A percentile compares a stretch with the other conserved stretches of the same genome.
phyloP scores from a whole-genome alignment of 2,329 filamentous ascomycete genomes.

The Alternaria hordeiaustralica region DNA sequence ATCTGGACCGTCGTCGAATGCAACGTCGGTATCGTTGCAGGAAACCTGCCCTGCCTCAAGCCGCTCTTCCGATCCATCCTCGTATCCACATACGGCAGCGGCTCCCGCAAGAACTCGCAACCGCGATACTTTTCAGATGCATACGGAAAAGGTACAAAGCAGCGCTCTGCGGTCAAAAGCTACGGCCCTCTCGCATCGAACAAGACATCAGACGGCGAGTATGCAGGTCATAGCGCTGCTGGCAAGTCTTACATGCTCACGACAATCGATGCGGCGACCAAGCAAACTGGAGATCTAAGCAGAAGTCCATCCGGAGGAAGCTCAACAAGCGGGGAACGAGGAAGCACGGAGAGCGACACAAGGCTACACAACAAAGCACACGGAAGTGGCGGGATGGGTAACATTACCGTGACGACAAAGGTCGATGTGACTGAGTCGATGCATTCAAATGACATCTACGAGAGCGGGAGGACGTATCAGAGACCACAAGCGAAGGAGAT shows the following conservation, averaged over 20 bases:
- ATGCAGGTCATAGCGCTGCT: neutral
- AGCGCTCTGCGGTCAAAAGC: conserved; percentile 11
- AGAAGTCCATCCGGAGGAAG: conserved; percentile 6
- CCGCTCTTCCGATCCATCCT: conserved; percentile 51
- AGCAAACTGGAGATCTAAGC: neutral
- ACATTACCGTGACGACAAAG: conserved; percentile 19
- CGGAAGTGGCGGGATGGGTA: neutral
- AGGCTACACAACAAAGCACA: neutral
- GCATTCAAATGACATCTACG: neutral
- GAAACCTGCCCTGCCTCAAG: conserved; percentile 53
- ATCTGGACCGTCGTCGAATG: conserved; percentile 56
- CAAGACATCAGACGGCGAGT: neutral
- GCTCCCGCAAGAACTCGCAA: conserved; percentile 18
- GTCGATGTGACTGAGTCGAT: conserved; percentile 18
- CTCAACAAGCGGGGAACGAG: neutral
- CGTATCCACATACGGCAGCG: conserved; percentile 38
- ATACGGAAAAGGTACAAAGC: conserved; percentile 25
- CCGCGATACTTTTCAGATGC: conserved; percentile 20
- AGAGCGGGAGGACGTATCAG: neutral
- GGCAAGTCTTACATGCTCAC: conserved; percentile 18
- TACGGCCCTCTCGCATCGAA: conserved; percentile 12
- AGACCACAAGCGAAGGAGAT: conserved; percentile 1
- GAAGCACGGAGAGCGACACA: conserved; percentile 9
- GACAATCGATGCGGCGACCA: conserved; percentile 9
- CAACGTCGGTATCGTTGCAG: conserved; percentile 54